Base-by-base conservation (phyloP, 2,329 filamentous ascomycete species). In the Coleophoma eucalyptorum region DNA sequence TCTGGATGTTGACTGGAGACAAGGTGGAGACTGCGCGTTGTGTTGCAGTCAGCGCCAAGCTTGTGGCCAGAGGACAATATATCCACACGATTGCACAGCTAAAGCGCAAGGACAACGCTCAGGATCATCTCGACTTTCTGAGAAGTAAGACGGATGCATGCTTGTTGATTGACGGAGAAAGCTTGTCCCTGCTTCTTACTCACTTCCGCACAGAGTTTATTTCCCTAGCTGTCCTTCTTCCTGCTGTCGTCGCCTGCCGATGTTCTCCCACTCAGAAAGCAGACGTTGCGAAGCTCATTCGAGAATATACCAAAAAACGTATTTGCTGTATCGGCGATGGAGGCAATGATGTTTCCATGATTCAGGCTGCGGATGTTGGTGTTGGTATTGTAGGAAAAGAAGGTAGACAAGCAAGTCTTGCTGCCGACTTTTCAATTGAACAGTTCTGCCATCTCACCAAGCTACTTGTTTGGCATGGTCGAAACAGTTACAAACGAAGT, bases 1-100 rank as follows among this genome's bases (percentile, higher is more conserved):
- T 99, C 46, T 99, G 94, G 94, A 99, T 99, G 94, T 77, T 99
- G 66, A 99, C 94, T 0, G 94, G 94, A 43, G 94, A 99, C 76
- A 99, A 99, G 71, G 90, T 99, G 3, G 94, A 99, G 71, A 99
- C 94, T 13, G 94, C 94, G 15, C 86, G 94, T 34, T 99, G 94
- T 69, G 93, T 99, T 12, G 95, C 94, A 2, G 88, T 99, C 41
- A 95, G 89, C 64, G 92, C 93, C 31, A 97, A 97, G 68, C 80
- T 99, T 6, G 94, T 99, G 13, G 87, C 91, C 4, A 80, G 94
- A 55, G 93, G 93, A 1, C 95, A 99, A 70, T 94, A 93, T 67
- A 96, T 99, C 55, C 91, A 97, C 70, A 97, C 93, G 0, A 87
- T 99, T 41, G 81, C 88, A 38, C 92, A 92, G 67, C 73, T 97